Base-by-base conservation (phyloP, 257 asterid genomes). In the Solanum sitiens region DNA sequence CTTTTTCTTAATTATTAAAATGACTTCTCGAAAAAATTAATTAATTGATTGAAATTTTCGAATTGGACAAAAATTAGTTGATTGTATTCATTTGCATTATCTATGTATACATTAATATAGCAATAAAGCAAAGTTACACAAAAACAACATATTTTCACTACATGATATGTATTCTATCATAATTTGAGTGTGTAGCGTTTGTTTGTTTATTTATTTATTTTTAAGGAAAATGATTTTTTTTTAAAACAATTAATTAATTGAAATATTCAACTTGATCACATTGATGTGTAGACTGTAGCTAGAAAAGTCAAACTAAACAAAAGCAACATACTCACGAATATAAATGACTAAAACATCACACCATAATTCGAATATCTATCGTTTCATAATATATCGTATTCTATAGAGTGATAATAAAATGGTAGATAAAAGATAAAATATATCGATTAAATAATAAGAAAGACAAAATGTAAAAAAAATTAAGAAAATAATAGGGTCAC, bases 401-500 rank as follows among this genome's bases (percentile, higher is more conserved):
- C 0, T 53, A 53, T 53, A 6, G n/a, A 16, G 10, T 0, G 6
- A 53, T 16, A 9, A 53, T 16, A 53, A 53, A 16, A 53, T 16
- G 4, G 10, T 16, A 53, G 63, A 16, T 53, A 53, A 50, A 15
- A 50, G 8, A 50, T 50, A 50, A 6, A 16, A 53, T 16, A 0
- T 53, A 1, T 15, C 2, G 8, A 16, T 53, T 53, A 2, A 53
- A 53, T 53, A 0, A 53, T 53, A 53, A 53, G 63, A 53, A 1
- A 53, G 63, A 53, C 4, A 53, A 53, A 53, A 53, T 2, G 23
- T 6, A 0, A 2, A 2, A 53, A 47, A 2, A 5, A 2, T 2
- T 16, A 53, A 53, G 23, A 50, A 20, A 50, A 50, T 0, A 50
- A 15, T 50, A 8, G 0, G 4, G 1, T 0, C 4, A 6, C 0